Evolutionary conservation across 2,329 filamentous ascomycete species (phyloP).

Genomic region (Truncatella angustata): DNA sequence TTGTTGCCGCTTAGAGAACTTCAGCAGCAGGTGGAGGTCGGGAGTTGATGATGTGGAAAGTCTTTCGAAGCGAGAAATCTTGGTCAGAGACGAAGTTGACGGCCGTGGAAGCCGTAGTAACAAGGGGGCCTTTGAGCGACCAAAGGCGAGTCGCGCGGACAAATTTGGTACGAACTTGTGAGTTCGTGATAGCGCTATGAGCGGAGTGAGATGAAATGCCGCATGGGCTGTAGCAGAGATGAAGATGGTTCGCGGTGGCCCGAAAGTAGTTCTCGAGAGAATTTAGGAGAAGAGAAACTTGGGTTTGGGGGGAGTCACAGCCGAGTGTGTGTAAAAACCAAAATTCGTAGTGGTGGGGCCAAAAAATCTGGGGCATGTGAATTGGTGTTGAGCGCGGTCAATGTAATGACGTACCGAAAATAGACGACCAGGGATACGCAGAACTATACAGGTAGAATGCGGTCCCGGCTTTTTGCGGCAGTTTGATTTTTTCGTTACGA

Average conservation of each 20-base stretch:
- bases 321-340: constrained; percentile 3
- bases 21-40: constrained; percentile 58
- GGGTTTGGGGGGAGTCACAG: background rate
- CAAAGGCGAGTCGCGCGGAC: constrained; percentile 54
- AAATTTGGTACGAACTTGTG: background rate
- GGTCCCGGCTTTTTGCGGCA: background rate
- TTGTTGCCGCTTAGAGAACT: constrained; percentile 44
- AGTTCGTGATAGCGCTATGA: background rate
- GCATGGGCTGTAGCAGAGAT: background rate
- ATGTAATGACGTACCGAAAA: constrained; percentile 9
- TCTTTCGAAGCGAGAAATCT: constrained; percentile 67
- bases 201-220: background rate
- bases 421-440: background rate
- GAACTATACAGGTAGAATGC: no score
- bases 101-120: constrained; percentile 63
- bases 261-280: constrained; percentile 5
- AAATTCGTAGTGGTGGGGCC: constrained; percentile 7
- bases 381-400: constrained; percentile 1
- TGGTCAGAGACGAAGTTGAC: constrained; percentile 62
- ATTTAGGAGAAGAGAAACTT: constrained; percentile 6
- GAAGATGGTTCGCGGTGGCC: background rate
- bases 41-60: constrained; percentile 65
- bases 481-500: background rate
- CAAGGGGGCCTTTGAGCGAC: constrained; percentile 62
- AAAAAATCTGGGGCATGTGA: constrained; percentile 9